Evolutionary conservation across 2,329 filamentous ascomycete genomes (phyloP).

Genomic region (Fusarium penzigii): DNA sequence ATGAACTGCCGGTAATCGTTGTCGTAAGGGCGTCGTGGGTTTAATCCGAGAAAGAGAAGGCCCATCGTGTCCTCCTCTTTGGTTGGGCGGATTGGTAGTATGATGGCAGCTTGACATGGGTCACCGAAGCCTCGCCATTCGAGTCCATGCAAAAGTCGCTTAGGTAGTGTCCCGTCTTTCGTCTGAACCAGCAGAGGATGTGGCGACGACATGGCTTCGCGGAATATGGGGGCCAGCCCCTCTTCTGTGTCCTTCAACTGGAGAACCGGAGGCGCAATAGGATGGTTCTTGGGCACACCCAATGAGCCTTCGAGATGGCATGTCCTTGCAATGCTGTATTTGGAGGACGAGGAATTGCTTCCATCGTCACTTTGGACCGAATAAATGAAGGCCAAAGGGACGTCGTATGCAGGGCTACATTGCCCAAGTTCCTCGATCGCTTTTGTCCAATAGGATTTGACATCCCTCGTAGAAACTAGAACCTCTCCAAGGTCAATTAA

Average conservation of each 20-base stretch:
- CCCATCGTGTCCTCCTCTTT: constrained; percentile 67
- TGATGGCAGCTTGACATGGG: constrained; percentile 63
- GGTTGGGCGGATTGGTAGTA: constrained; percentile 68
- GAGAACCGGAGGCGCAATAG: constrained; percentile 41
- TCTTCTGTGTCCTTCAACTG: constrained; percentile 38
- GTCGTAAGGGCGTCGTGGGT: constrained; percentile 71
- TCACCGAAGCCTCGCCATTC: constrained; percentile 66
- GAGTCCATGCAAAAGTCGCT: constrained; percentile 58
- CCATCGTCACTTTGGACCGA: constrained; percentile 45
- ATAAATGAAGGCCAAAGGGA: constrained; percentile 53
- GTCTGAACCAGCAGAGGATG: constrained; percentile 44
- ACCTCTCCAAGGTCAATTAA: constrained; percentile 49
- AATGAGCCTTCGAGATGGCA: constrained; percentile 48
- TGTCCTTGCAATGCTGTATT: constrained; percentile 35
- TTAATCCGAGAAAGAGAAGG: constrained; percentile 69
- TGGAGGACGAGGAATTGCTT: constrained; percentile 23
- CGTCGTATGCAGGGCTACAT: constrained; percentile 48
- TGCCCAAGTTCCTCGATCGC: constrained; percentile 45
- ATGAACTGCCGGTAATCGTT: constrained; percentile 72
- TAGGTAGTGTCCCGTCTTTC: constrained; percentile 56
- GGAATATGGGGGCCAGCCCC: constrained; percentile 42
- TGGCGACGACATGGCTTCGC: constrained; percentile 39
- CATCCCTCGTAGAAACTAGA: constrained; percentile 43
- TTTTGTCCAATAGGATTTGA: constrained; percentile 50
- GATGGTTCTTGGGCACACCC: constrained; percentile 46